Evolutionary conservation across 148 eudicot genomes (phyloP).

Genomic region (Arctostaphylos glauca): DNA sequence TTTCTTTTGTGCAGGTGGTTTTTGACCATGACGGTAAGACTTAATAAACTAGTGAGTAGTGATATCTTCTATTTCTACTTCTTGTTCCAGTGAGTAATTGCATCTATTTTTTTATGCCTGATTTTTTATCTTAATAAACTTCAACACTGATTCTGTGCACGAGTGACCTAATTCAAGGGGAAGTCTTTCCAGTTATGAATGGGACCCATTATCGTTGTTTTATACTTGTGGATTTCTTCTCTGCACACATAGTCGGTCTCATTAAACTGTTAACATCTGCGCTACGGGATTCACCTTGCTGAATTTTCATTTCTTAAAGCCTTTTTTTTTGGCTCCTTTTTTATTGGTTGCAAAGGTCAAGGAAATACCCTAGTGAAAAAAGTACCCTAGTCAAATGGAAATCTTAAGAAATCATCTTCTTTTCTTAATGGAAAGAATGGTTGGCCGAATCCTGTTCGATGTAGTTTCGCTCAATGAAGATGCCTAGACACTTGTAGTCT

Average conservation of each 20-base stretch:
- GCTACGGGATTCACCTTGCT: neutral
- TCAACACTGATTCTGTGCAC: neutral
- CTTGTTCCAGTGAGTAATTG: neutral
- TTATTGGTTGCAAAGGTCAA: neutral
- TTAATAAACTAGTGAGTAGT: constrained; percentile 20
- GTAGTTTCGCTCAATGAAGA: neutral
- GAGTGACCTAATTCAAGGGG: neutral
- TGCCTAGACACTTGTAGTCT: neutral
- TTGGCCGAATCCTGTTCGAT: neutral
- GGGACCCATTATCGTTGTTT: neutral
- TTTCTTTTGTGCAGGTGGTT: constrained; percentile 72
- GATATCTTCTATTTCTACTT: neutral
- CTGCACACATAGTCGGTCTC: neutral
- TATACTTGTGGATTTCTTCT: neutral
- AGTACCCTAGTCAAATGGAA: neutral
- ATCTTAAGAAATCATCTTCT: neutral
- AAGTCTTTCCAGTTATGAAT: neutral
- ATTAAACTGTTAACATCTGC: neutral
- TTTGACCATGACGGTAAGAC: constrained; percentile 93
- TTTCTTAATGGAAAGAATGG: neutral
- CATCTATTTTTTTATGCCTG: neutral
- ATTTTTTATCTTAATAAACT: neutral
- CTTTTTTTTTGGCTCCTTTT: neutral
- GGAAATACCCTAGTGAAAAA: neutral
- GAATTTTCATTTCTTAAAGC: neutral